A percentile compares a stretch with the other conserved stretches of the same genome.
Evolutionary conservation across 768 basidiomycete species (phyloP).

Genomic region (Boletellus ananas): DNA sequence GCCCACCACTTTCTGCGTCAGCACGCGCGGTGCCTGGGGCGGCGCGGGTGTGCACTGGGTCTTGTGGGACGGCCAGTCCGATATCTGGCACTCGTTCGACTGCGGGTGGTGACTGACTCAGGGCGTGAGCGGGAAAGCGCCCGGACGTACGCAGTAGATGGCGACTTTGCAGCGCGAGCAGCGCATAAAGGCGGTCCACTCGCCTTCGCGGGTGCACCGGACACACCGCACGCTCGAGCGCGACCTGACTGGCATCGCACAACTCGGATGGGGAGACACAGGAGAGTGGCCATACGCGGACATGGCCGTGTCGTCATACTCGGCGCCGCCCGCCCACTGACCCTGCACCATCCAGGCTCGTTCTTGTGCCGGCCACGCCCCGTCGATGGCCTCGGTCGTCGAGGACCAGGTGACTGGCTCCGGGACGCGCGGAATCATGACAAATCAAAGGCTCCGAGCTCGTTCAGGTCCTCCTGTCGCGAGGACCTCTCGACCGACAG

Average conservation of each 20-base stretch:
- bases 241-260: background rate
- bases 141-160: conserved; percentile 22
- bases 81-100: conserved; percentile 25
- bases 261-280: no score
- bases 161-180: conserved; percentile 24
- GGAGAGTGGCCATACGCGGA: no score
- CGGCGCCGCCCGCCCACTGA: no score
- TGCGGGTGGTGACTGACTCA: background rate
- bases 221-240: conserved; percentile 6
- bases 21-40: background rate
- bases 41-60: conserved; percentile 6
- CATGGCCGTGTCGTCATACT: no score
- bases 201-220: conserved; percentile 13
- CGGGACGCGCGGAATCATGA: no score
- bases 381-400: no score
- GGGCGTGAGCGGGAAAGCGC: background rate
- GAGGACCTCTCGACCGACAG: no score
- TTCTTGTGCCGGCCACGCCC: no score
- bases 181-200: conserved; percentile 19
- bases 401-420: no score
- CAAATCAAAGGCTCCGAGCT: no score
- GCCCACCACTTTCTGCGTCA: conserved; percentile 10
- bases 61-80: conserved; percentile 25
- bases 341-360: no score
- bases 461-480: no score